These are phyloP conservation scores for Hymenochaete sp. DNA, from an alignment of 1,284 basidiomycete species.

Conservation along the genomic window DNA sequence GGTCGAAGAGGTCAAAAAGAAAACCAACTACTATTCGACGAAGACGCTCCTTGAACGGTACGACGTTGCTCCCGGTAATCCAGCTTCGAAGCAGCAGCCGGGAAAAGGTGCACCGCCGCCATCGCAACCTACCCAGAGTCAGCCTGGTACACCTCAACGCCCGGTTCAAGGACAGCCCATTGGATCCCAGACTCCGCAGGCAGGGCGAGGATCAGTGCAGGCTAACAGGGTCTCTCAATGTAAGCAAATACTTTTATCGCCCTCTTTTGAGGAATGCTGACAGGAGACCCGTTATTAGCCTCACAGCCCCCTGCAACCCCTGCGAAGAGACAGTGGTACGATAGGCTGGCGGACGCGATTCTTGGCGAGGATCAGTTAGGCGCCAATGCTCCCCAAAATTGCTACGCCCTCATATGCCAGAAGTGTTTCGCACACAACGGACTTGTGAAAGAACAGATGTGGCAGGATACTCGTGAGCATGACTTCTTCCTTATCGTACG, in stretches of 20 bases:
- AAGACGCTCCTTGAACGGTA: slow-evolving; percentile 87
- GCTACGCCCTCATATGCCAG: slow-evolving; percentile 92
- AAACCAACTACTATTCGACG: slow-evolving; percentile 91
- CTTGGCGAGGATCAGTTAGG: slow-evolving; percentile 74
- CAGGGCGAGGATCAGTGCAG: too few species aligned
- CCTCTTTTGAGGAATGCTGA: background rate
- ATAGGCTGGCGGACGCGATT: slow-evolving; percentile 79
- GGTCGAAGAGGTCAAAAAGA: slow-evolving; percentile 95
- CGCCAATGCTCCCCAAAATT: slow-evolving; percentile 39
- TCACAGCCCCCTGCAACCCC: slow-evolving; percentile 41
- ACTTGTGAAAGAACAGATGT: slow-evolving; percentile 81
- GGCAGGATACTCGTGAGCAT: slow-evolving; percentile 82
- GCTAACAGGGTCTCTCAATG: background rate
- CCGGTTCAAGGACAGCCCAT: slow-evolving; percentile 10
- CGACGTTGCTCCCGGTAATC: slow-evolving; percentile 48
- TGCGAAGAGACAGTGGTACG: slow-evolving; percentile 78
- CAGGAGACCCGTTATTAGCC: slow-evolving; percentile 19
- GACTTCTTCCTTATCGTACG: slow-evolving; percentile 8
- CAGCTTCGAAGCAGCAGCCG: slow-evolving; percentile 26
- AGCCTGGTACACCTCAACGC: slow-evolving; percentile 9
- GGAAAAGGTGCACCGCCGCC: background rate
- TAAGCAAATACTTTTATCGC: background rate
- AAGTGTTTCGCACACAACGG: slow-evolving; percentile 94
- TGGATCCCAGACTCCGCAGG: slow-evolving; percentile 20
- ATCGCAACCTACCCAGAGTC: slow-evolving; percentile 4